Conservation (phyloP, 495 filamentous ascomycete genomes). For the Penicillium odoratum region DNA sequence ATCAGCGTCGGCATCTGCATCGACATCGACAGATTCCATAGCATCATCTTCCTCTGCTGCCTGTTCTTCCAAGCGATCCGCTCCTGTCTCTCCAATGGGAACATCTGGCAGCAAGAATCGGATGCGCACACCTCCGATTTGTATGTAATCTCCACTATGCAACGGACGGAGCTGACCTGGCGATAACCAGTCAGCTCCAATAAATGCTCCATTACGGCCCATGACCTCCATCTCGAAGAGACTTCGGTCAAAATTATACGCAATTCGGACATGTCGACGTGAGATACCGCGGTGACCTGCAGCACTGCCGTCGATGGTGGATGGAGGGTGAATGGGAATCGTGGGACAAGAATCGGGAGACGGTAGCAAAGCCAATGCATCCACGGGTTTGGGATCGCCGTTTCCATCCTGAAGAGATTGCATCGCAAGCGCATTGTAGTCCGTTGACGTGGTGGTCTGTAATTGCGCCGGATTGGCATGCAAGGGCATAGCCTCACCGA, state of each 20-base stretch:
- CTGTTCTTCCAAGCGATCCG: slow-evolving; percentile 65
- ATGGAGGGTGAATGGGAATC: slow-evolving; percentile 77
- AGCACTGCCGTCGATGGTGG: slow-evolving; percentile 61
- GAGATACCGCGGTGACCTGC: slow-evolving; percentile 71
- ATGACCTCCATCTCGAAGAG: slow-evolving; percentile 78
- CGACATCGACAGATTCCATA: slow-evolving; percentile 32
- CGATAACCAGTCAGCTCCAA: slow-evolving; percentile 69
- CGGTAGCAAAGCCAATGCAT: slow-evolving; percentile 44
- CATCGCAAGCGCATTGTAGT: slow-evolving; percentile 51
- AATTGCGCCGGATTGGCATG: slow-evolving; percentile 48
- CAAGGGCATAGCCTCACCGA: slow-evolving; percentile 35
- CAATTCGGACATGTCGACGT: slow-evolving; percentile 78
- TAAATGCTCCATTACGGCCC: slow-evolving; percentile 83
- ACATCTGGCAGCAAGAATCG: slow-evolving; percentile 74
- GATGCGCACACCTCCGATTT: slow-evolving; percentile 77
- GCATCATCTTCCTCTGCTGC: slow-evolving; percentile 46
- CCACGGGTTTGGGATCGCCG: slow-evolving; percentile 40
- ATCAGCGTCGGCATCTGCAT: slow-evolving; percentile 9
- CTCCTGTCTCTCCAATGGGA: slow-evolving; percentile 65
- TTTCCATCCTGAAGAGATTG: slow-evolving; percentile 43
- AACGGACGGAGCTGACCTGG: slow-evolving; percentile 63
- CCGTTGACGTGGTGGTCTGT: slow-evolving; percentile 34
- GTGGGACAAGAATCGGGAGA: slow-evolving; percentile 65
- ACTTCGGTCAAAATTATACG: slow-evolving; percentile 72
- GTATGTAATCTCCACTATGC: slow-evolving; percentile 69